These are phyloP conservation scores for Lagenidium giganteum DNA, from an alignment of 352 stramenopile species.

Conservation along the genomic window DNA sequence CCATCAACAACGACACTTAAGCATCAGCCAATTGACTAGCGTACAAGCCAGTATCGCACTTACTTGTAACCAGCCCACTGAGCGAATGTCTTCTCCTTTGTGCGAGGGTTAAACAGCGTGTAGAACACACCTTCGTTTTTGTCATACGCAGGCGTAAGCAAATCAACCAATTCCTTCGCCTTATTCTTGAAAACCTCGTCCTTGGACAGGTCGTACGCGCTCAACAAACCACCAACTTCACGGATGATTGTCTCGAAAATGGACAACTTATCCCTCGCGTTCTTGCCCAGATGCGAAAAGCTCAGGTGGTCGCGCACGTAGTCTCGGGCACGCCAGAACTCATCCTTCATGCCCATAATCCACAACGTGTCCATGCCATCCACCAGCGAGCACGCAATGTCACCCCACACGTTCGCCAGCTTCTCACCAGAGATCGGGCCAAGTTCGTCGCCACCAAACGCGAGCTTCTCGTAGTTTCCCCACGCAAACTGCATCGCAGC, in stretches of 20 bases:
- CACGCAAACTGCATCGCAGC: slow-evolving; percentile 74
- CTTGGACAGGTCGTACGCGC: slow-evolving; percentile 90
- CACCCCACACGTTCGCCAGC: slow-evolving; percentile 84
- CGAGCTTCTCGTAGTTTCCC: slow-evolving; percentile 90
- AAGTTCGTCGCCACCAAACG: slow-evolving; percentile 96
- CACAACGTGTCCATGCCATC: slow-evolving; percentile 96
- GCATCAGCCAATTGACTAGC: neutral
- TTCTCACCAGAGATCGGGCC: slow-evolving; percentile 63
- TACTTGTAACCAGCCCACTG: slow-evolving; percentile 14
- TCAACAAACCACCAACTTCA: slow-evolving; percentile 95
- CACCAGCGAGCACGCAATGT: slow-evolving; percentile 89
- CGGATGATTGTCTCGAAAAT: slow-evolving; percentile 99
- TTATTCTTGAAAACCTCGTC: slow-evolving; percentile 90
- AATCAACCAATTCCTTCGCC: slow-evolving; percentile 89
- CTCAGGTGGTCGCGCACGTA: slow-evolving; percentile 83
- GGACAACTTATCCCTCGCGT: slow-evolving; percentile 71
- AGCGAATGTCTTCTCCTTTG: slow-evolving; percentile 28
- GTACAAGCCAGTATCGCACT: slow-evolving; percentile 1
- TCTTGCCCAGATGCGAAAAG: slow-evolving; percentile 68
- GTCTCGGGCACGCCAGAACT: slow-evolving; percentile 88
- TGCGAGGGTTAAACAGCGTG: slow-evolving; percentile 85
- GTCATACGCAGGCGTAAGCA: slow-evolving; percentile 89
- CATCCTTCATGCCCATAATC: slow-evolving; percentile 93
- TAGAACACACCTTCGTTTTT: slow-evolving; percentile 88
- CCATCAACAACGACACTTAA: neutral